Evolutionary conservation across 345 rosid genomes (phyloP).

Genomic region (Trapa bicornis): DNA sequence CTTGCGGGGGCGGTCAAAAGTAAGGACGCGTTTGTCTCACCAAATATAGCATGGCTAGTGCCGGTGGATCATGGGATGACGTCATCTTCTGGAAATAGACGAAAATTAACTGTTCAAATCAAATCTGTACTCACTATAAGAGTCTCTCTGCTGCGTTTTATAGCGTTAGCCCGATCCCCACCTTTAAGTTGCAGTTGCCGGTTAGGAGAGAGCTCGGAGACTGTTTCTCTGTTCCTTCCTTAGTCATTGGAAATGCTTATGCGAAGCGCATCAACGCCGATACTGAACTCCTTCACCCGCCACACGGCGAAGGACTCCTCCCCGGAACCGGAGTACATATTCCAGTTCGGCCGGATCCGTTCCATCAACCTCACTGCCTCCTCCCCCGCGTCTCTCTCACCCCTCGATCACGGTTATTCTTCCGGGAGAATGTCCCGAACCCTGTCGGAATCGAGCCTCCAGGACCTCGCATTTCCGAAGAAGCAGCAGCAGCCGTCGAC

Average conservation of each 20-base stretch:
- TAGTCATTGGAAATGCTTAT: slow-evolving; percentile 35
- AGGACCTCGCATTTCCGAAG: slow-evolving; percentile 20
- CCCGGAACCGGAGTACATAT: slow-evolving; percentile 30
- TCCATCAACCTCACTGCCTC: slow-evolving; percentile 24
- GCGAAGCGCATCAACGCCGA: slow-evolving; percentile 66
- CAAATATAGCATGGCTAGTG: background rate
- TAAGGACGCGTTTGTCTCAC: background rate
- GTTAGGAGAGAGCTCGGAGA: background rate
- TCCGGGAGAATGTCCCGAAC: slow-evolving; percentile 31
- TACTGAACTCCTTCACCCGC: slow-evolving; percentile 46
- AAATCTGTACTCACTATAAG: slow-evolving; percentile 13
- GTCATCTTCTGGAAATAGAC: too few species aligned
- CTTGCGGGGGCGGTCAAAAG: background rate
- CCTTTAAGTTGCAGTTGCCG: background rate
- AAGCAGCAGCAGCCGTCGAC: slow-evolving; percentile 16
- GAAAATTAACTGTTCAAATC: slow-evolving; percentile 20
- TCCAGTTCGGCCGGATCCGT: slow-evolving; percentile 18
- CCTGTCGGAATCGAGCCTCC: slow-evolving; percentile 47
- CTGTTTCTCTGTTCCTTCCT: background rate
- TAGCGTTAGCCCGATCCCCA: background rate
- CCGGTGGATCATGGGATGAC: too few species aligned
- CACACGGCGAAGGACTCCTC: slow-evolving; percentile 38
- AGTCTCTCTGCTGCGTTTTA: background rate
- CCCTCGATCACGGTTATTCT: slow-evolving; percentile 15
- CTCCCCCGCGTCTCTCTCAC: slow-evolving; percentile 19